Evolutionary conservation across 768 basidiomycete genomes (phyloP), one percentile per base, ranked within the genome.

Genomic region (Cubamyces sp.): DNA sequence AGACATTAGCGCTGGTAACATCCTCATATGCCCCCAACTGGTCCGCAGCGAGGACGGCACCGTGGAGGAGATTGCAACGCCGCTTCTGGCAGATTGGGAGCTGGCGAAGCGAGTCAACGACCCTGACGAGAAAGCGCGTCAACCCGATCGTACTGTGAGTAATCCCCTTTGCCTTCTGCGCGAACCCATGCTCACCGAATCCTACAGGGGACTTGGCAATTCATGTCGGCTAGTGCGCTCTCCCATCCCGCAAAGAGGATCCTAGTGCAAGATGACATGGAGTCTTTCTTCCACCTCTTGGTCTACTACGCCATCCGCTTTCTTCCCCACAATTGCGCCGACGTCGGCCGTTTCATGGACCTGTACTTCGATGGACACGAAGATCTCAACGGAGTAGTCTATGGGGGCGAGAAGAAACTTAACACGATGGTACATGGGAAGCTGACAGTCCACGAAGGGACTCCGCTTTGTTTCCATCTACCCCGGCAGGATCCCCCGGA

Each of bases 311-410:
- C 41, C 60, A 57, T 70, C 55, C 63, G 64, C 7, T 48, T 47
- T 23, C 60, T 67, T 19, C 59, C 21, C 2, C 47, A 51, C 61
- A 70, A 57, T 57, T 59, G 60, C 23, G 43, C 47, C 11, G 55
- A 66, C 51, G 66, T 54, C 12, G 61, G 57, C 37, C 45, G 53
- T n/a, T 68, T 63, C 51, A 37, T 47, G 40, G 63, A 66, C n/a
- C 5, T 16, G 2, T 57, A 63, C 50, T 63, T 54, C 34, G 54
- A 57, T 21, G 54, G 28, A 26, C 47, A 30, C 49, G 11, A 25
- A 9, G 14, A 28, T 5, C 3, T 15, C 8, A 15, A 28, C 15
- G 48, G 48, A 5, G 26, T 28, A 6, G 16, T 15, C 18, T 28
- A 28, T 15, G 48, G 25, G 2, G 48, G 48, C 26, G 48, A 49